Base-by-base conservation (phyloP, 164 flowering plant species). In the Stephania cephalantha region DNA sequence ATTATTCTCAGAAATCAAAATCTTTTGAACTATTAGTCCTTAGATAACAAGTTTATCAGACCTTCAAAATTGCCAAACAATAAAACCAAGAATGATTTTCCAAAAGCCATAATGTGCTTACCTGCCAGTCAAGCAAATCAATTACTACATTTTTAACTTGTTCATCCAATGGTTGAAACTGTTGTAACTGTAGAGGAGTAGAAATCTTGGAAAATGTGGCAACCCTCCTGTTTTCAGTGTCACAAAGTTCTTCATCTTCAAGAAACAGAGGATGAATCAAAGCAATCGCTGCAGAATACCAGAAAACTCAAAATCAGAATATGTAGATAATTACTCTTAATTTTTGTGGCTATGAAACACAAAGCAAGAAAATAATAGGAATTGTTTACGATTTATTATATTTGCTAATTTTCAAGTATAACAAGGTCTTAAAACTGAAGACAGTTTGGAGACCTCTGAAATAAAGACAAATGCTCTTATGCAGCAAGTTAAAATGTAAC, bases 71-170 rank as follows among this genome's bases (percentile, higher is more conserved):
- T 15, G 65, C 65, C n/a, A 58, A 58, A 58, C 65, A 58, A 58
- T 17, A 17, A 58, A 58, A 58, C 22, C 17, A 15, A 58, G 22
- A 9, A 74, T 48, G 45, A 12, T 63, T 64, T 46, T 18, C 46
- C 35, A 77, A 72, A 68, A 31, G 3, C n/a, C 7, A 68, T 22
- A 68, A 65, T 42, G 45, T 61, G 73, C 75, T 50, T 4, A 94
- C 98, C 95, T 92, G 96, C 98, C 97, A 94, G 77, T 91, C 96
- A 31, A 83, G 82, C 70, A 92, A 85, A 85, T 83, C 81, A 63
- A 93, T 75, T 71, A 91, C 81, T 63, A 90, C 74, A 77, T 84
- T 87, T 17, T 86, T 89, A 3, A 86, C 86, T 75, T 79, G 79
- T 48, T 76, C 84, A 81, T 82, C 79, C 25, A 6, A 76, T 6